Evolutionary conservation across 352 stramenopile species (phyloP).

Genomic region (Globisporangium cylindrosporum): DNA sequence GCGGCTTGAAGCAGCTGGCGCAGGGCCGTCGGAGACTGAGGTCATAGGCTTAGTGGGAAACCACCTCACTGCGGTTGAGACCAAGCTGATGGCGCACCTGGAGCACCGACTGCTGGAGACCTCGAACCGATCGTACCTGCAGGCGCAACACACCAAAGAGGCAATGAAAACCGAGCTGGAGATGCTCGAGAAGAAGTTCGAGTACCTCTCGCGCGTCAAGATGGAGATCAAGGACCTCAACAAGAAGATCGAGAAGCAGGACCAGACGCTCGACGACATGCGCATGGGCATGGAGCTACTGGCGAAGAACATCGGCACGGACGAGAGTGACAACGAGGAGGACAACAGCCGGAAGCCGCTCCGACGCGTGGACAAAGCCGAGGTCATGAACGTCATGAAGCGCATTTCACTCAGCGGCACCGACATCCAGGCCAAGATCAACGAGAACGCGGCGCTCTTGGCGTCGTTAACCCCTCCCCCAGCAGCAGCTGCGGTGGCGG

Average conservation of each 20-base stretch:
- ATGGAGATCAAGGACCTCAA: constrained; percentile 72
- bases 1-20: constrained; percentile 14
- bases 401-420: constrained; percentile 13
- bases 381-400: constrained; percentile 16
- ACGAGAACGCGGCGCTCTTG: constrained; percentile 7
- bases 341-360: not conserved
- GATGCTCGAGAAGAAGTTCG: constrained; percentile 69
- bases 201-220: constrained; percentile 66
- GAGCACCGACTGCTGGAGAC: constrained; percentile 29
- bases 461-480: not conserved
- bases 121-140: constrained; percentile 26
- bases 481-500: not conserved
- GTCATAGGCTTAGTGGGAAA: constrained; percentile 21
- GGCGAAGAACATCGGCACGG: constrained; percentile 56
- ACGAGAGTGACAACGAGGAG: constrained; percentile 55
- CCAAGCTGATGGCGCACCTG: constrained; percentile 28
- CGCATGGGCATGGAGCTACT: constrained; percentile 53
- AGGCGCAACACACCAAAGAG: constrained; percentile 39
- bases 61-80: constrained; percentile 27
- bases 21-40: constrained; percentile 23
- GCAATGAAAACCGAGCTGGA: constrained; percentile 43
- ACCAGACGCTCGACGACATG: constrained; percentile 62
- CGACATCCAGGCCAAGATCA: constrained; percentile 18
- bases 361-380: not conserved
- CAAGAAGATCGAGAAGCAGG: constrained; percentile 53